These are phyloP conservation scores for Boletus vermiculosoides DNA, from an alignment of 768 basidiomycete genomes.

Conservation along the genomic window DNA sequence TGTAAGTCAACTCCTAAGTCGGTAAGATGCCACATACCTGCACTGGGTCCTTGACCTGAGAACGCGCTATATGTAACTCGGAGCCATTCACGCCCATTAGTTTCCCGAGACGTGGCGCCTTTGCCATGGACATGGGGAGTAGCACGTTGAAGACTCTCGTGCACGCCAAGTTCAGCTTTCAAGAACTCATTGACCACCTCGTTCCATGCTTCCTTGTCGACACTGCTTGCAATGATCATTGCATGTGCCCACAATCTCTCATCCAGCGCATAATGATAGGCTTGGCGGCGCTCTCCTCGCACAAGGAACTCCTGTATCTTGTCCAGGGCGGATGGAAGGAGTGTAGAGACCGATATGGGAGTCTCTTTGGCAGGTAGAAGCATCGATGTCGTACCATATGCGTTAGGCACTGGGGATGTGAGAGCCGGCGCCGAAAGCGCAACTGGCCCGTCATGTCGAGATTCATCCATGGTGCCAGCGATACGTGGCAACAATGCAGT, in stretches of 20 bases:
- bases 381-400: conserved; percentile 14
- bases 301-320: conserved; percentile 78
- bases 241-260: conserved; percentile 95
- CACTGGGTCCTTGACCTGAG: conserved; percentile 76
- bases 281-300: conserved; percentile 80
- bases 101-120: conserved; percentile 22
- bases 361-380: conserved; percentile 40
- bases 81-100: conserved; percentile 67
- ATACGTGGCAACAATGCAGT: conserved; percentile 65
- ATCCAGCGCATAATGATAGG: conserved; percentile 85
- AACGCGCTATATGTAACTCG: conserved; percentile 80
- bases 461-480: conserved; percentile 27
- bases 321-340: conserved; percentile 65
- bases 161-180: conserved; percentile 63
- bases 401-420: conserved; percentile 24
- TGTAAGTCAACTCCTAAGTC: conserved; percentile 3
- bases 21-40: conserved; percentile 46
- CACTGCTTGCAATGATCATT: conserved; percentile 87
- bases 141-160: conserved; percentile 25
- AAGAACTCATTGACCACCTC: conserved; percentile 87
- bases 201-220: conserved; percentile 93
- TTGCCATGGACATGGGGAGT: conserved; percentile 20
- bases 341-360: conserved; percentile 56
- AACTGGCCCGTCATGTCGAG: conserved; percentile 21
- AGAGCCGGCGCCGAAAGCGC: conserved; percentile 31